Base-by-base conservation (phyloP, 2,329 filamentous ascomycete species). In the Aspergillus pseudoglaucus region DNA sequence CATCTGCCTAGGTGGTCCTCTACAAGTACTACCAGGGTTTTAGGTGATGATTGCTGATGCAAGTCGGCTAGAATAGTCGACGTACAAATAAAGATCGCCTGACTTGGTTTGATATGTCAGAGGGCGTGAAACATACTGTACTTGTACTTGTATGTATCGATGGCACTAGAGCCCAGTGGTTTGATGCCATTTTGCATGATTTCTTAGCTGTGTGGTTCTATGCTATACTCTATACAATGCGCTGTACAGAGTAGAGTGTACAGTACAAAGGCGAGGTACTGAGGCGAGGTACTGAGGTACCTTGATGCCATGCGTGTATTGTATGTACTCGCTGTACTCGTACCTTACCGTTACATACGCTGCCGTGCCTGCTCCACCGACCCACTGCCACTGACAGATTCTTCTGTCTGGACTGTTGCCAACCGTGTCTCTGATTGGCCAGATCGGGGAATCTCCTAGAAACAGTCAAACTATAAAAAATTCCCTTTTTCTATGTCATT, bases 351-450 rank as follows among this genome's bases (percentile, higher is more conserved):
- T 30, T 30, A 30, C 25, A 30, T 30, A 30, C 25, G 10, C 10
- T 30, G 25, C 25, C 25, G 25, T 30, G 25, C 25, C 25, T 30
- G 9, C 25, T 30, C 25, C 25, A 12, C 10, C 25, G 25, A 3
- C 25, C 25, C 25, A 30, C 25, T 10, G 25, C 9, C 25, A 30
- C 10, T 39, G 37, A 39, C 37, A 39, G 37, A 39, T 39, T 18
- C 37, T 18, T 20, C 23, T 44, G 44, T 45, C 43, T 39, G 45
- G 38, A 44, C 49, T 43, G 45, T 45, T 33, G 30, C 8, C 37
- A 12, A 8, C 15, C 37, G 37, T 18, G n/a, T 12, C 37, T 39
- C 10, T 39, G 37, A 39, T 39, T 39, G 37, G 37, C 37, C 37
- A 12, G 17, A 12, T 39, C 37, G 18, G 15, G 15, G 37, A 39